Conservation (phyloP, 257 asterid genomes). For the Solanum neorickii region DNA sequence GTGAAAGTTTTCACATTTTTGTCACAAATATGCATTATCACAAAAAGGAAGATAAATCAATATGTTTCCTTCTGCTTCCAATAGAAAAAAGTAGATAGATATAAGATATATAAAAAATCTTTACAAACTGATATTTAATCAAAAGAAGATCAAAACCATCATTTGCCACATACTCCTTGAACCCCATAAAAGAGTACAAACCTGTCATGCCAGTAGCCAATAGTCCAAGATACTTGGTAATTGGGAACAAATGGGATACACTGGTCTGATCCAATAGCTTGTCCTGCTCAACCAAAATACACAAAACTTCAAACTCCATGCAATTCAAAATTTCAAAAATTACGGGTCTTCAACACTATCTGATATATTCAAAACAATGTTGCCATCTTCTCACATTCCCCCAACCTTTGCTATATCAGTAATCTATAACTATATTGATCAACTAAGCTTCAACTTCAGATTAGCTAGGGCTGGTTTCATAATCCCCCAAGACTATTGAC, state of each 20-base stretch:
- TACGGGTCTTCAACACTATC: neutral
- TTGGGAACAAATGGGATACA: constrained; percentile 75
- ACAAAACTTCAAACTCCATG: neutral
- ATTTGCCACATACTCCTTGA: neutral
- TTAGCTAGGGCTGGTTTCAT: neutral
- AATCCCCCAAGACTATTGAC: neutral
- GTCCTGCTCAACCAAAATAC: constrained; percentile 47
- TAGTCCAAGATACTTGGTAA: constrained; percentile 78
- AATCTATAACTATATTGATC: neutral
- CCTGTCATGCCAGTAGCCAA: constrained; percentile 98
- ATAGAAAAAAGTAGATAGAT: neutral
- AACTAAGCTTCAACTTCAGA: neutral
- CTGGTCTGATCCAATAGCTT: constrained; percentile 95
- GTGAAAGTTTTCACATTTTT: neutral
- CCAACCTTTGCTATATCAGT: neutral
- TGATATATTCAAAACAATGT: neutral
- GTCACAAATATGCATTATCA: neutral
- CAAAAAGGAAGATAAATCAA: neutral
- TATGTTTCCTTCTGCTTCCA: neutral
- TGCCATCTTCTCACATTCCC: neutral
- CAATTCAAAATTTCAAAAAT: neutral
- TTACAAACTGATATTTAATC: neutral
- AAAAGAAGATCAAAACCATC: neutral
- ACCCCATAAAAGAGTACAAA: constrained; percentile 6
- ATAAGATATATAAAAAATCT: neutral